Conservation (phyloP, 2,329 filamentous ascomycete species). For the Colletotrichum sp. region DNA sequence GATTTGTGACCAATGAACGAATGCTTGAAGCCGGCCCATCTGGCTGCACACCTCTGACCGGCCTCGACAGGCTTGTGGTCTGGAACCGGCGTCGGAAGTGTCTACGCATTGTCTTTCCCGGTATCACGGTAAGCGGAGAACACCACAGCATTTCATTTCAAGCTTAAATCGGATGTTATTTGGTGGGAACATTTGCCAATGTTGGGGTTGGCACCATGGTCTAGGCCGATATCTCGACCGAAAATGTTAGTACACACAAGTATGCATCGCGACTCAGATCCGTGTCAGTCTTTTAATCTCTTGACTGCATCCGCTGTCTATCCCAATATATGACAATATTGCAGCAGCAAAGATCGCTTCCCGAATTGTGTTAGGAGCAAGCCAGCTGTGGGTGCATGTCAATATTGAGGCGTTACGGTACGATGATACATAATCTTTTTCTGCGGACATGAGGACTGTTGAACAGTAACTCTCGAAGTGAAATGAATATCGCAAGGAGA, state of each 20-base stretch:
- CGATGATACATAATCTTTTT: neutral
- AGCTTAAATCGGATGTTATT: neutral
- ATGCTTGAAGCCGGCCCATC: neutral
- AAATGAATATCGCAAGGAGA: neutral
- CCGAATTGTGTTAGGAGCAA: neutral
- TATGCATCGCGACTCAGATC: neutral
- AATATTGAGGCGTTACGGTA: neutral
- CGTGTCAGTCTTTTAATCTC: accelerated
- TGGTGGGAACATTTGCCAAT: no score
- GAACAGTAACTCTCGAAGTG: neutral
- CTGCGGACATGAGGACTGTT: accelerated
- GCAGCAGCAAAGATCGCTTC: neutral
- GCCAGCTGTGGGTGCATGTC: neutral
- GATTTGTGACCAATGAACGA: no score
- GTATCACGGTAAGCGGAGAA: neutral
- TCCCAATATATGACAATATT: accelerated
- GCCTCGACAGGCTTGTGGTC: accelerated
- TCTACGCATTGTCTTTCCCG: accelerated
- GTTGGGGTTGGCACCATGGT: accelerated
- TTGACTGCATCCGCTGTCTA: accelerated
- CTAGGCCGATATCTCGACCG: neutral
- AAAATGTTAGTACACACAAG: accelerated
- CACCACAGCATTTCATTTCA: neutral
- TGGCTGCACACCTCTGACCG: neutral
- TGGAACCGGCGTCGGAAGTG: neutral